These are phyloP conservation scores for Solanum chilense DNA, from an alignment of 257 asterid genomes.

Conservation along the genomic window DNA sequence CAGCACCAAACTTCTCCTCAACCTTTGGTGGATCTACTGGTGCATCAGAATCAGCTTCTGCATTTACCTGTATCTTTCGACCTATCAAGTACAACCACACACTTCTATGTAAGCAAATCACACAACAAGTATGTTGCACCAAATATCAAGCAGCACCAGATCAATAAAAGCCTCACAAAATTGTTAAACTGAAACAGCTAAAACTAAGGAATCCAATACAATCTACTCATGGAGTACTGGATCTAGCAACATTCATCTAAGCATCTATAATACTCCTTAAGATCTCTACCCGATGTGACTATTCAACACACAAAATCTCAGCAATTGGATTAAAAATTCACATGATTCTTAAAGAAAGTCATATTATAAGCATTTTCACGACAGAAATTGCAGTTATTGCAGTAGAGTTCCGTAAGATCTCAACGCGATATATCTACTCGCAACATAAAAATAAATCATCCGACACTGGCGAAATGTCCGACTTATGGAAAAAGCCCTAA, in stretches of 20 bases:
- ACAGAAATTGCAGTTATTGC: background rate
- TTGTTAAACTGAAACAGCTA: background rate
- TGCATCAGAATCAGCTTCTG: slow-evolving; percentile 55
- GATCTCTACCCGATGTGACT: background rate
- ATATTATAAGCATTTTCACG: background rate
- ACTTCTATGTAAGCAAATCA: background rate
- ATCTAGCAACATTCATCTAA: background rate
- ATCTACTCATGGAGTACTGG: background rate
- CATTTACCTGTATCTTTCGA: slow-evolving; percentile 60
- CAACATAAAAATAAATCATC: background rate
- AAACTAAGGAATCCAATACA: background rate
- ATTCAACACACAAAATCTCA: background rate
- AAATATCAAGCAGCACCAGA: background rate
- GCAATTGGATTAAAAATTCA: background rate
- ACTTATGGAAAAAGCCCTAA: background rate
- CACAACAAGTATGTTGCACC: background rate
- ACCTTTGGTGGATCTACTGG: slow-evolving; percentile 78
- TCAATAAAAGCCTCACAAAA: background rate
- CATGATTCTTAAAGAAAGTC: background rate
- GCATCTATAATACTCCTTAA: background rate
- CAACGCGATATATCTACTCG: background rate
- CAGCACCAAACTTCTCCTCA: slow-evolving; percentile 74
- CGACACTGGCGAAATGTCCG: background rate
- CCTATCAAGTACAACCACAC: slow-evolving; percentile 21
- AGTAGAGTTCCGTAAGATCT: background rate